Percentiles rank a stretch among this genome's conserved stretches.
Evolutionary conservation across 2,329 filamentous ascomycete genomes (phyloP).

Genomic region (Ilyonectria robusta): DNA sequence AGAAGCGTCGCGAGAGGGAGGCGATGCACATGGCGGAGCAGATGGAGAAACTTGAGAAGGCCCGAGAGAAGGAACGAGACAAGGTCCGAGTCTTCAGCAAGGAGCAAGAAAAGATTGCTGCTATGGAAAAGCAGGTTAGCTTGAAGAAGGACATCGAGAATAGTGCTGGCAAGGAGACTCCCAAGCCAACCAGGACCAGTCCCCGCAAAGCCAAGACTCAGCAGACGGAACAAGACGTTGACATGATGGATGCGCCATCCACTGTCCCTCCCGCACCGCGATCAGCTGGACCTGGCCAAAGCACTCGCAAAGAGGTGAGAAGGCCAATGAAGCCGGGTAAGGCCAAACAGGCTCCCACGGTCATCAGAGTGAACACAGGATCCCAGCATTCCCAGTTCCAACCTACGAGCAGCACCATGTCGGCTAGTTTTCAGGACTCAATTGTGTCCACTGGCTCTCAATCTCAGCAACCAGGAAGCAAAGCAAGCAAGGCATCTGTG

Average conservation of each 20-base stretch:
- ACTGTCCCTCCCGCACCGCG: slow-evolving; percentile 71
- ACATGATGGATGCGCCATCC: slow-evolving; percentile 70
- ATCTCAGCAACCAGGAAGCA: slow-evolving; percentile 68
- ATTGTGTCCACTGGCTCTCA: slow-evolving; percentile 41
- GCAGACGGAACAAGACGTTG: slow-evolving; percentile 59
- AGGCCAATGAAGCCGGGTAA: slow-evolving; percentile 75
- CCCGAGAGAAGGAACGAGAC: slow-evolving; percentile 78
- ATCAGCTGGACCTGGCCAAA: slow-evolving; percentile 62
- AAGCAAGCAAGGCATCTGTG: slow-evolving; percentile 76
- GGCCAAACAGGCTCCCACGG: slow-evolving; percentile 76
- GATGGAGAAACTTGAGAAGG: slow-evolving; percentile 75
- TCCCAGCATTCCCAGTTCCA: slow-evolving; percentile 74
- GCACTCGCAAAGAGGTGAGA: slow-evolving; percentile 68
- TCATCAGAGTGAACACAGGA: slow-evolving; percentile 79
- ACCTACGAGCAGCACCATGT: slow-evolving; percentile 69
- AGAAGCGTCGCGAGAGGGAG: slow-evolving; percentile 77
- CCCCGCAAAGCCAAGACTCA: slow-evolving; percentile 65
- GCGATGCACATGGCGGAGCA: slow-evolving; percentile 73
- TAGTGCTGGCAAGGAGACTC: slow-evolving; percentile 55
- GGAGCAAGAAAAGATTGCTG: slow-evolving; percentile 68
- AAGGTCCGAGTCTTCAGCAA: slow-evolving; percentile 73
- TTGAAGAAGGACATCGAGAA: slow-evolving; percentile 68
- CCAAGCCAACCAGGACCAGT: slow-evolving; percentile 64
- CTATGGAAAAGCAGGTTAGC: slow-evolving; percentile 67
- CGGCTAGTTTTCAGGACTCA: slow-evolving; percentile 70